Base-by-base conservation (phyloP, 2,329 filamentous ascomycete genomes). In the Beauveria sp. region DNA sequence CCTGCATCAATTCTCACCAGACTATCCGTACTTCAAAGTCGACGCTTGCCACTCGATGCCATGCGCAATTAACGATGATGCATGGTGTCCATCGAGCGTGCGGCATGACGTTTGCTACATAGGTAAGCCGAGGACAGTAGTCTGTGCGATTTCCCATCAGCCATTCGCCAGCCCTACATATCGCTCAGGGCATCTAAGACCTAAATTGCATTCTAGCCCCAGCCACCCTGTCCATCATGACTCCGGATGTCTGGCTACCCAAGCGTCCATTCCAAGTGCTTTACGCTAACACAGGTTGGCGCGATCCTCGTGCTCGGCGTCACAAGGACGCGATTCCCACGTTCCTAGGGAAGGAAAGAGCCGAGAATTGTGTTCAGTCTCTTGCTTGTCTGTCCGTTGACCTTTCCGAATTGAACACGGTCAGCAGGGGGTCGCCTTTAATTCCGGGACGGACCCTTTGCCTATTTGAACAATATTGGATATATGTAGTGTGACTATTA, bases 241-340 rank as follows among this genome's bases (percentile, higher is more conserved):
- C 47, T 50, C 24, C 16, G 24, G 43, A 2, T 22, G 18, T 9
- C 34, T 18, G n/a, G 8, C 20, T 30, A 7, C n/a, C 26, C 14
- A 8, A 22, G 47, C 38, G 40, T 52, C 26, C n/a, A 16, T 43
- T 12, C 20, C 4, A 45, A 38, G 4, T 4, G n/a, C 8, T 14
- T 14, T 22, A 24, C 22, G 34, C 57, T 40, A 45, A 40, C n/a
- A 24, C n/a, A 2, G 10, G 47, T 52, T 58, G 14, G 38, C 47
- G n/a, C 12, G 20, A n/a, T 43, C 57, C 55, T 52, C 57, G 57
- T 59, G 57, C 47, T 45, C 38, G 6, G 57, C 18, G 18, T 59
- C 57, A 59, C 46, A 20, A 46, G 38, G 38, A 38, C 38, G 26
- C 57, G 26, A 52, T 26, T 22, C 8, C 12, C 34, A 30, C 24